Base-by-base conservation (phyloP, 139 green algal genomes). In the Chlorella sp. region DNA sequence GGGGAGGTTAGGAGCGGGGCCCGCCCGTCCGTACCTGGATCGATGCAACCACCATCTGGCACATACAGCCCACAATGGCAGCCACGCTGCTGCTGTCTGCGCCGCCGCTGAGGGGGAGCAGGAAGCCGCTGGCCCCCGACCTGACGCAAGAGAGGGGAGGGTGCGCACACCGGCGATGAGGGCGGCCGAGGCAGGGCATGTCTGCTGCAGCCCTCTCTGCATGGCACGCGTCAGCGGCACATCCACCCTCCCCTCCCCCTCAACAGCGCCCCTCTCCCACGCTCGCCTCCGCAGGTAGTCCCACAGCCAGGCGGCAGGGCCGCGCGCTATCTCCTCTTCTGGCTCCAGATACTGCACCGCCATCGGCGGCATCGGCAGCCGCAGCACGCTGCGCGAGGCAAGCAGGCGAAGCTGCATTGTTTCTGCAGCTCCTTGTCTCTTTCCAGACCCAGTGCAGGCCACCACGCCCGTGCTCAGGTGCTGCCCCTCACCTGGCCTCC, bases 271-370 rank as follows among this genome's bases (percentile, higher is more conserved):
- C 17, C 53, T n/a, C n/a, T 7, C 7, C 53, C 53, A 23, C 53
- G 53, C 53, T 29, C 19, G 53, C 50, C 36, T 74, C 33, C 50
- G 50, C 55, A 97, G 71, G 79, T 99, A 99, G 86, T 99, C 96
- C 96, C 96, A 99, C 68, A 99, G 87, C 96, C 96, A 99, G 74
- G 89, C 95, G 36, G 94, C 96, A 15, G 96, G 96, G 7, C 96
- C 94, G 27, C 89, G 84, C 2, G 91, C 94, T 78, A 99, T 98
- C 86, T 99, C 96, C 79, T 98, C 93, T 75, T 97, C 91, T 2
- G 89, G 86, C 1, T 8, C 4, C 43, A 91, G 87, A 56, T 87
- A 83, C 31, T 48, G 46, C 0, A 79, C 64, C 55, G 65, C 48
- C 29, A 68, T 65, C 0, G 73, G 55, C 8, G 42, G 51, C n/a